phyloP scores from a whole-genome alignment of 371 early-diverging fungal species.

The Mortierella sp. region DNA sequence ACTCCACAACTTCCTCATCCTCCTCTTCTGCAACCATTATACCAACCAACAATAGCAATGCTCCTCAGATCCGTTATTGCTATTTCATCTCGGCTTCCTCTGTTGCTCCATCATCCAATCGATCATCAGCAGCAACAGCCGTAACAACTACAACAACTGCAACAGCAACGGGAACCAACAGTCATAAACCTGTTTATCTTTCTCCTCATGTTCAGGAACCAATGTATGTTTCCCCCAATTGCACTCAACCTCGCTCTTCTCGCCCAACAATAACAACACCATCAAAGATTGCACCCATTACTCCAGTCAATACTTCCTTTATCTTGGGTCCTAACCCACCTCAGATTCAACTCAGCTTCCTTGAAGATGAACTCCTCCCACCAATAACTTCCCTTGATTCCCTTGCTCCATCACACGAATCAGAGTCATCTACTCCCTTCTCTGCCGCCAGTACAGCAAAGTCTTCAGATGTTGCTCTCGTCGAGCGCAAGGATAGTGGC shows the following conservation, averaged over 20 bases:
- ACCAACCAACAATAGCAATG: no score
- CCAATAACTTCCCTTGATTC: constrained; percentile 15
- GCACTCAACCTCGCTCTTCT: constrained; percentile 40
- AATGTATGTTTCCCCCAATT: constrained; percentile 37
- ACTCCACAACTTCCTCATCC: not conserved
- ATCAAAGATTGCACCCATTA: no score
- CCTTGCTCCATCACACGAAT: not conserved
- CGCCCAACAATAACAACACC: not conserved
- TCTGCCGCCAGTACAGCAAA: not conserved
- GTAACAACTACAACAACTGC: not conserved
- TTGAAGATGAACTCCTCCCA: constrained; percentile 47
- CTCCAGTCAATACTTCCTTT: not conserved
- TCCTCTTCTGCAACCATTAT: not conserved
- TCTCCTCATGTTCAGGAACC: constrained; percentile 33
- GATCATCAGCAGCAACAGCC: constrained; percentile 24
- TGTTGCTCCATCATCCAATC: constrained; percentile 7
- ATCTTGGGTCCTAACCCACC: constrained; percentile 45
- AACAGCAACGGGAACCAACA: not conserved
- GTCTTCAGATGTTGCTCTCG: constrained; percentile 21
- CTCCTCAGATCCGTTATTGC: constrained; percentile 52
- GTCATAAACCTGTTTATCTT: constrained; percentile 33
- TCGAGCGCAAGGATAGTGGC: constrained; percentile 55
- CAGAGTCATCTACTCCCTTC: no score
- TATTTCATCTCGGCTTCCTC: constrained; percentile 53
- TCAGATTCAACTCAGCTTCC: constrained; percentile 53